These are phyloP conservation scores for Dimargaris xerosporica DNA, from an alignment of 192 early-diverging fungal species.

Conservation along the genomic window DNA sequence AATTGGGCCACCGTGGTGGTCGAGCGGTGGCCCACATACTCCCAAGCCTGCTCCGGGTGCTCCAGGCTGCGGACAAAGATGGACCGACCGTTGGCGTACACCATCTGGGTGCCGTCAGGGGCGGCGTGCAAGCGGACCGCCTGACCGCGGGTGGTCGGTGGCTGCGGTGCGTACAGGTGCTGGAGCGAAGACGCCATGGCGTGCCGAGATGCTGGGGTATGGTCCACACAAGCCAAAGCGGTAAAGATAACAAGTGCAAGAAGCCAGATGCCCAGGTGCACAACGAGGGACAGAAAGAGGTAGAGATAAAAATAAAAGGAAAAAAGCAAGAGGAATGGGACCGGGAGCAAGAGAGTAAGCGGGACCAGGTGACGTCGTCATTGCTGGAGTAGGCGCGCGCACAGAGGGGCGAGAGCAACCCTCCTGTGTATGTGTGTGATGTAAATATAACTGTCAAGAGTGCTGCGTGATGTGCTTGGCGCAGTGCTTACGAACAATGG, in stretches of 20 bases:
- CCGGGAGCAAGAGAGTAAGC: not conserved
- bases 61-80: constrained; percentile 71
- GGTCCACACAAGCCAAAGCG: not conserved
- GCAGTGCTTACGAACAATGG: no score
- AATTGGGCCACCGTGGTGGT: constrained; percentile 75
- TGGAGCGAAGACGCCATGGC: constrained; percentile 17
- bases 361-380: no score
- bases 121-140: constrained; percentile 65
- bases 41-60: constrained; percentile 23
- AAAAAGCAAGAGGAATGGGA: not conserved
- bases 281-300: no score
- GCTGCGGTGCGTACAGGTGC: constrained; percentile 54
- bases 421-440: no score
- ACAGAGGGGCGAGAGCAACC: no score
- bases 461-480: no score
- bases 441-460: no score
- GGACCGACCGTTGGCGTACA: constrained; percentile 80
- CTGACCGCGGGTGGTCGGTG: constrained; percentile 65
- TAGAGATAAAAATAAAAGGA: not conserved
- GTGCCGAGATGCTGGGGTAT: not conserved
- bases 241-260: not conserved
- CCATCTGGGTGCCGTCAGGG: constrained; percentile 65
- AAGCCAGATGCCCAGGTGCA: no score
- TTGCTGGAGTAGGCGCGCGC: no score
- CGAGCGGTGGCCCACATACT: constrained; percentile 71